Evolutionary conservation across 345 rosid genomes (phyloP), one percentile per base, ranked within the genome.

Genomic region (Heritiera littoralis): DNA sequence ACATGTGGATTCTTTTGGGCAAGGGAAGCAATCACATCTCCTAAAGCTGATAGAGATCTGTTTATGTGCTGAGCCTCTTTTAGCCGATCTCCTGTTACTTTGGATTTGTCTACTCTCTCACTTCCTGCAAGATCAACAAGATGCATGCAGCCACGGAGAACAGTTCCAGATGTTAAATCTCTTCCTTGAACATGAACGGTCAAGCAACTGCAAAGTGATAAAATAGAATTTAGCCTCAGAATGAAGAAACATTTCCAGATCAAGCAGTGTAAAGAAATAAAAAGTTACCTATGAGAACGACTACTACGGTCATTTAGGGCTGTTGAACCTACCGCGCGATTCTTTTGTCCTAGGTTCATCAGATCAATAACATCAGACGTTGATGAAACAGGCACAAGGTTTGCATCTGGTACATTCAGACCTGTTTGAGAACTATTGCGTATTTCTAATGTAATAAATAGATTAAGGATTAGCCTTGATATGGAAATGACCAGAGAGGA

Each of bases 41-140:
- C 99, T 75, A 95, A 81, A 79, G 99, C 99, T 49, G 99, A 95
- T n/a, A 95, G 93, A 58, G 99, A 95, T 82, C 38, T 91, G 79
- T 95, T 95, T 61, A 95, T 95, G 69, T 95, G 96, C 11, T 95
- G 98, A 73, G 99, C 99, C 85, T 95, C 99, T 84, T 93, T 95
- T 65, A 95, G 86, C 78, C 98, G 86, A 82, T 93, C 99, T 79
- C 98, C 99, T 35, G 93, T 95, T 61, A 82, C 99, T 81, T 95
- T 93, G 18, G 98, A 95, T 86, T 95, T 95, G 83, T 93, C 92
- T 63, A 95, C 97, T 80, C 98, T 90, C 83, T 94, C 98, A 82
- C 98, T 94, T 41, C 98, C 97, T 2, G 98, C 97, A 81, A 94
- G 86, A 86, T 94, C 98, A 86, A 94, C 98, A 71, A 94, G 87